These are phyloP conservation scores for Peronospora tabacina DNA, from an alignment of 352 stramenopile species.

Conservation along the genomic window DNA sequence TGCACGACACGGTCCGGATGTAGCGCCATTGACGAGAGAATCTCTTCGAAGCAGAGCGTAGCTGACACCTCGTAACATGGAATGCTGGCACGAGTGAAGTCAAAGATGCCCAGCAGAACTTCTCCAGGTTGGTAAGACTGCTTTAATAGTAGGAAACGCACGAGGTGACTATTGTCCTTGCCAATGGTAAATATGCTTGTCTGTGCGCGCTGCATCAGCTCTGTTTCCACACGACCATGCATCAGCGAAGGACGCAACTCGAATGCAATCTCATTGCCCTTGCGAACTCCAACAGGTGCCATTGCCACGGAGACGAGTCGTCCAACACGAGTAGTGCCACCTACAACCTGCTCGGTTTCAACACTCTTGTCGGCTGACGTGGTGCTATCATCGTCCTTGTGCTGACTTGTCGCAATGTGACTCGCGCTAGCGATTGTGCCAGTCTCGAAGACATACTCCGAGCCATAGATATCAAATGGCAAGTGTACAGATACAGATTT, in stretches of 20 bases:
- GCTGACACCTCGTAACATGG: constrained; percentile 43
- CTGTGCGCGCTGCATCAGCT: constrained; percentile 43
- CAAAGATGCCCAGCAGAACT: constrained; percentile 45
- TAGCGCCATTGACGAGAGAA: constrained; percentile 41
- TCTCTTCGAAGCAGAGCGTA: constrained; percentile 46
- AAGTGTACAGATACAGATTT: constrained; percentile 43
- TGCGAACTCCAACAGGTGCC: constrained; percentile 44
- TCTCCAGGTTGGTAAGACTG: constrained; percentile 62
- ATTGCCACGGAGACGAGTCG: constrained; percentile 24
- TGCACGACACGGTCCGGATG: constrained; percentile 47
- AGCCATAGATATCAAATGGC: constrained; percentile 54
- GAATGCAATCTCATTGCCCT: constrained; percentile 55
- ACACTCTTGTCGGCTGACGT: constrained; percentile 2
- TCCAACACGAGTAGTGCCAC: constrained; percentile 21
- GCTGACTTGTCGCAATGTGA: constrained; percentile 16
- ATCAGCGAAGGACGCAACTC: constrained; percentile 55
- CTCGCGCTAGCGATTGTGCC: constrained; percentile 29
- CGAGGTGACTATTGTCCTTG: constrained; percentile 51
- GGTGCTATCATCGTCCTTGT: constrained; percentile 2
- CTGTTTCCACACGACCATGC: constrained; percentile 60
- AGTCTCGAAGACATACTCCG: constrained; percentile 40
- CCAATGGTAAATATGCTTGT: constrained; percentile 69
- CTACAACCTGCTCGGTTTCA: constrained; percentile 8
- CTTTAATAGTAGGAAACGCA: constrained; percentile 52
- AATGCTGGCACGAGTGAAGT: constrained; percentile 51